A percentile compares a stretch with the other conserved stretches of the same genome.
These are phyloP conservation scores for Suhomyces maxii DNA, from an alignment of 1,139 yeast genomes.

Conservation along the genomic window DNA sequence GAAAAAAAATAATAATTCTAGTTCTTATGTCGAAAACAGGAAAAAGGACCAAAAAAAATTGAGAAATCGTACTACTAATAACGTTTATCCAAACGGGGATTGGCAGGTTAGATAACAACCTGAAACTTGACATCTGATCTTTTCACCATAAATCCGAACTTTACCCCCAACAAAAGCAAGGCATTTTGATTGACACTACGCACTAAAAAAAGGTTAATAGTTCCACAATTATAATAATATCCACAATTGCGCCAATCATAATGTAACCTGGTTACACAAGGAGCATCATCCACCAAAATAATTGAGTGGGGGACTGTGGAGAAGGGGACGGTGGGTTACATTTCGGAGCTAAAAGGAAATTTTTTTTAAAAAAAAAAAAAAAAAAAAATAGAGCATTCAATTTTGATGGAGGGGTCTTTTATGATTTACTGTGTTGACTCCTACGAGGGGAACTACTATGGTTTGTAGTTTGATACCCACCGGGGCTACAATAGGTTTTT, in stretches of 20 bases:
- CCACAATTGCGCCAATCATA: conserved; percentile 6
- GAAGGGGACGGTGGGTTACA: neutral
- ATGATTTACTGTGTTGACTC: too few relatives aligned
- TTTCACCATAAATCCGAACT: neutral
- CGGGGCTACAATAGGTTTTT: too few relatives aligned
- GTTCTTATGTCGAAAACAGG: neutral
- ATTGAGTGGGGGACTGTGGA: neutral
- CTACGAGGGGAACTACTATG: too few relatives aligned
- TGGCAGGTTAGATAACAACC: conserved; percentile 4
- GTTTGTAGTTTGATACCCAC: too few relatives aligned
- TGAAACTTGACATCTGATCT: conserved; percentile 8
- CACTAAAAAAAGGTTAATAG: conserved; percentile 1
- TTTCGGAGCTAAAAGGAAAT: neutral
- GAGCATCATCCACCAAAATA: neutral
- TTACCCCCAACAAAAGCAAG: neutral
- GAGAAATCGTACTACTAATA: neutral
- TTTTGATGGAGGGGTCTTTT: too few relatives aligned
- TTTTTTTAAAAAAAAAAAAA: too few relatives aligned
- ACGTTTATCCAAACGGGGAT: neutral
- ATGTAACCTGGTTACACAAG: conserved; percentile 1
- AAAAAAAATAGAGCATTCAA: too few relatives aligned
- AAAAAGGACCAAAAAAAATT: neutral
- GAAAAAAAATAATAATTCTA: too few relatives aligned
- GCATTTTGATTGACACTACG: conserved; percentile 4
- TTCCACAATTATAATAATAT: conserved; percentile 2